A percentile compares a stretch with the other conserved stretches of the same genome.
Evolutionary conservation across 2,329 filamentous ascomycete species (phyloP).

Genomic region (Knufia petricola): DNA sequence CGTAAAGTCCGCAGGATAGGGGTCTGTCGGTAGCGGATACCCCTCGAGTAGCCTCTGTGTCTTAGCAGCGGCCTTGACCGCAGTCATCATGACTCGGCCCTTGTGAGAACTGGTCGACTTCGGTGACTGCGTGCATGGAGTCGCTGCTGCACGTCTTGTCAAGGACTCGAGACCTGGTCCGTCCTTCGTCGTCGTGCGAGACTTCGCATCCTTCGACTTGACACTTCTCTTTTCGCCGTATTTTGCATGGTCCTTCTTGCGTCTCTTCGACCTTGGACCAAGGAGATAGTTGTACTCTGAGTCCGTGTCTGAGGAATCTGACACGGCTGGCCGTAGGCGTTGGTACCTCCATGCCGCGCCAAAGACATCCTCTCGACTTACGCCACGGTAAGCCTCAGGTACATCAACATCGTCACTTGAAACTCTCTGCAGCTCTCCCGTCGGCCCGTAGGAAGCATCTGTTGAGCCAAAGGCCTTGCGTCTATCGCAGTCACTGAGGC

Average conservation of each 20-base stretch:
- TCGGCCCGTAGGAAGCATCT: background rate
- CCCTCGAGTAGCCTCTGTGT: background rate
- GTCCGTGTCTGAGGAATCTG: constrained; percentile 1
- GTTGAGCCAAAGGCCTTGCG: background rate
- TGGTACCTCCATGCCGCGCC: background rate
- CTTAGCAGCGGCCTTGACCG: background rate
- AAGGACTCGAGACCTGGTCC: background rate
- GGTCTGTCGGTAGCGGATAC: background rate
- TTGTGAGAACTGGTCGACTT: background rate
- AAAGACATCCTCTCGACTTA: background rate
- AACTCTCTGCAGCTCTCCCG: background rate
- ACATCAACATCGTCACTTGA: background rate
- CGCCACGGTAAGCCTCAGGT: background rate
- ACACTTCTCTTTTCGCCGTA: background rate
- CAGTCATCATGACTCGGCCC: background rate
- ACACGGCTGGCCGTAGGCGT: background rate
- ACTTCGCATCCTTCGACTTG: too few species aligned
- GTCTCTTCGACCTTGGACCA: background rate
- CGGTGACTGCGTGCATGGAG: background rate
- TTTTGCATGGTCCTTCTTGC: background rate
- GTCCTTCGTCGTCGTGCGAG: background rate
- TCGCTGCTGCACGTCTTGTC: background rate
- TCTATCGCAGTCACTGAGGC: too few species aligned
- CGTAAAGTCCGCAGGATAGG: background rate
- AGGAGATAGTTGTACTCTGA: constrained; percentile 1